These are phyloP conservation scores for Thymus mandschuricus DNA, from an alignment of 257 asterid species.

Conservation along the genomic window DNA sequence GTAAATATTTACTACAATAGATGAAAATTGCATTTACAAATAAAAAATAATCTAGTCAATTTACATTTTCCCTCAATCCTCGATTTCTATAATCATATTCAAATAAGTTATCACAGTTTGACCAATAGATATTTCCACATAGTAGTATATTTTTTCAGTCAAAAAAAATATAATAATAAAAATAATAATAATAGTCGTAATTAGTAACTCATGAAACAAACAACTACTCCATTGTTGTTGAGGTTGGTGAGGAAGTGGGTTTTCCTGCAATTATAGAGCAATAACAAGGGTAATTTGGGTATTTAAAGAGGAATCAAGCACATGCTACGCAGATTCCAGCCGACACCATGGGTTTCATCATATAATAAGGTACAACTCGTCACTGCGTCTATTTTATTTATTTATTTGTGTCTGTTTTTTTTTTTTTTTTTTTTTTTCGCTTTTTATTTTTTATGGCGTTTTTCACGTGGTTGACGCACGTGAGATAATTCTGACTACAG, in stretches of 20 bases:
- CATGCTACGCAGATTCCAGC: conserved; percentile 34
- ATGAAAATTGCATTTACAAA: neutral
- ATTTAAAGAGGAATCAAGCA: conserved; percentile 24
- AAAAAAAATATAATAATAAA: neutral
- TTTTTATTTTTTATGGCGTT: conserved; percentile 1
- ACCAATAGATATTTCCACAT: neutral
- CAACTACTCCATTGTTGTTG: neutral
- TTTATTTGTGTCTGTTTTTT: neutral
- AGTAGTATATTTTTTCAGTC: neutral
- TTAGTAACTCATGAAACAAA: conserved; percentile 1
- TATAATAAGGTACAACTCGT: neutral
- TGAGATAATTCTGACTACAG: neutral
- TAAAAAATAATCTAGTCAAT: neutral
- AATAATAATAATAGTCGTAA: neutral
- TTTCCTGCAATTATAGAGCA: neutral
- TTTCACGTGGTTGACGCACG: conserved; percentile 29
- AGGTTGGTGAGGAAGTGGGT: conserved; percentile 29
- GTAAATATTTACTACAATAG: neutral
- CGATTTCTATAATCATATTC: neutral
- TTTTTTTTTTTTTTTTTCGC: neutral
- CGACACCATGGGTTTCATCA: conserved; percentile 12
- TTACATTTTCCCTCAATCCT: neutral
- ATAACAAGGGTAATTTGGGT: conserved; percentile 19
- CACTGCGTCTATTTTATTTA: conserved; percentile 7
- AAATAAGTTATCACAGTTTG: neutral